These are phyloP conservation scores for Camellia sinensis DNA, from an alignment of 148 eudicot species.

Conservation along the genomic window DNA sequence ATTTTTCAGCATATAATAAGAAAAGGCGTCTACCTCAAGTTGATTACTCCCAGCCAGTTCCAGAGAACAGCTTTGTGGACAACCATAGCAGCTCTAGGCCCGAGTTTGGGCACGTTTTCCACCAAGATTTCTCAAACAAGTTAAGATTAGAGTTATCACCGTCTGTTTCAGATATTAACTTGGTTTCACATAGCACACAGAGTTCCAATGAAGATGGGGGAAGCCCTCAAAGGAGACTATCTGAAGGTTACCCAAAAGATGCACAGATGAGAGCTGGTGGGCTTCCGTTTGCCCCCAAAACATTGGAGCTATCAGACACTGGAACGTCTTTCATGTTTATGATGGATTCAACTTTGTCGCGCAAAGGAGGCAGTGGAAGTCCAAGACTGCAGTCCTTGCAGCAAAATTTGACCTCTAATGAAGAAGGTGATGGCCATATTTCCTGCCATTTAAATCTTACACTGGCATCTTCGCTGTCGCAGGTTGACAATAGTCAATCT, in stretches of 20 bases:
- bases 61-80: conserved; percentile 47
- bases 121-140: conserved; percentile 63
- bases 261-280: conserved; percentile 34
- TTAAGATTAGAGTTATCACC: conserved; percentile 74
- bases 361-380: conserved; percentile 42
- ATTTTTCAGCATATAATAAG: conserved; percentile 72
- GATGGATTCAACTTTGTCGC: conserved; percentile 52
- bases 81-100: conserved; percentile 45
- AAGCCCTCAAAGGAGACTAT: conserved; percentile 48
- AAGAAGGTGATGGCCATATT: conserved; percentile 56
- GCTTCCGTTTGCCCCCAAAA: conserved; percentile 47
- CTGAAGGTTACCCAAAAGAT: conserved; percentile 47
- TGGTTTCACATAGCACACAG: conserved; percentile 79
- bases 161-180: conserved; percentile 67
- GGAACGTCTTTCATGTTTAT: conserved; percentile 54
- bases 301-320: conserved; percentile 57
- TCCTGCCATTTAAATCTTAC: conserved; percentile 80
- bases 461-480: conserved; percentile 66
- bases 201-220: conserved; percentile 74
- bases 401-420: conserved; percentile 36
- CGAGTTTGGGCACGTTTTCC: conserved; percentile 44
- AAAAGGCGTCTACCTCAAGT: conserved; percentile 71
- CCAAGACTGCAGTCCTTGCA: conserved; percentile 43
- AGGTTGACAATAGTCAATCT: conserved; percentile 37
- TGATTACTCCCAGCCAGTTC: conserved; percentile 32